Percentiles rank a stretch among this genome's conserved stretches.
These are phyloP conservation scores for Colletotrichum brevisporum DNA, from an alignment of 2,329 filamentous ascomycete species.

Conservation along the genomic window DNA sequence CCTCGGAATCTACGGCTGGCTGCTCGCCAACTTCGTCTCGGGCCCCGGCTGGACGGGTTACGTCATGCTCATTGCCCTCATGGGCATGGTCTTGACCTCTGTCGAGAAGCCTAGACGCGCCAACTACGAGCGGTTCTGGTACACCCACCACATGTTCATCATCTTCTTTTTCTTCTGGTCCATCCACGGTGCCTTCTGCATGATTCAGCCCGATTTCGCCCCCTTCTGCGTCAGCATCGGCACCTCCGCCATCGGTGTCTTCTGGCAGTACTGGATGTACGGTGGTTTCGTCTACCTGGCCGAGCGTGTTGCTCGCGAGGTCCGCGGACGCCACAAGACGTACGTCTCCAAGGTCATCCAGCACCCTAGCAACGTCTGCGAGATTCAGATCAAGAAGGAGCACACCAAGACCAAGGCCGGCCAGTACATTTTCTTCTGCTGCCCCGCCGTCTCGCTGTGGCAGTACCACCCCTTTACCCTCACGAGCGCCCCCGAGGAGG, in stretches of 20 bases:
- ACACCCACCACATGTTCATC: slow-evolving; percentile 89
- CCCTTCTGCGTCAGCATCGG: slow-evolving; percentile 82
- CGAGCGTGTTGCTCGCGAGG: slow-evolving; percentile 84
- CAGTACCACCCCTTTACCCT: slow-evolving; percentile 91
- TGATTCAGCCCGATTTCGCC: slow-evolving; percentile 87
- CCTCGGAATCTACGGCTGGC: slow-evolving; percentile 82
- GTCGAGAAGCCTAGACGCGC: slow-evolving; percentile 83
- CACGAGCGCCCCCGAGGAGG: slow-evolving; percentile 89
- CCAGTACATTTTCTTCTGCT: slow-evolving; percentile 92
- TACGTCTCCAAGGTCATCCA: slow-evolving; percentile 92
- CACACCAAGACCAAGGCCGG: slow-evolving; percentile 85
- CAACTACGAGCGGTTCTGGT: slow-evolving; percentile 93
- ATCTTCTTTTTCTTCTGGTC: slow-evolving; percentile 93
- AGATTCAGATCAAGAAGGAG: slow-evolving; percentile 94
- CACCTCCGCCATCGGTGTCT: slow-evolving; percentile 78
- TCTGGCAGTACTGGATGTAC: slow-evolving; percentile 93
- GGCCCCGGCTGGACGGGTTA: slow-evolving; percentile 91
- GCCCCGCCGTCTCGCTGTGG: slow-evolving; percentile 87
- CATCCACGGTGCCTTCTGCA: slow-evolving; percentile 90
- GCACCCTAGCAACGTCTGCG: slow-evolving; percentile 89
- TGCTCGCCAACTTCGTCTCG: slow-evolving; percentile 82
- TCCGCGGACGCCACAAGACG: slow-evolving; percentile 85
- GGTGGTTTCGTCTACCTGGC: slow-evolving; percentile 84
- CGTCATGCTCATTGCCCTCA: slow-evolving; percentile 83
- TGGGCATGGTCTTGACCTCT: slow-evolving; percentile 84